phyloP scores from a whole-genome alignment of 805 yeast genomes.

The Metschnikowia lochheadii region DNA sequence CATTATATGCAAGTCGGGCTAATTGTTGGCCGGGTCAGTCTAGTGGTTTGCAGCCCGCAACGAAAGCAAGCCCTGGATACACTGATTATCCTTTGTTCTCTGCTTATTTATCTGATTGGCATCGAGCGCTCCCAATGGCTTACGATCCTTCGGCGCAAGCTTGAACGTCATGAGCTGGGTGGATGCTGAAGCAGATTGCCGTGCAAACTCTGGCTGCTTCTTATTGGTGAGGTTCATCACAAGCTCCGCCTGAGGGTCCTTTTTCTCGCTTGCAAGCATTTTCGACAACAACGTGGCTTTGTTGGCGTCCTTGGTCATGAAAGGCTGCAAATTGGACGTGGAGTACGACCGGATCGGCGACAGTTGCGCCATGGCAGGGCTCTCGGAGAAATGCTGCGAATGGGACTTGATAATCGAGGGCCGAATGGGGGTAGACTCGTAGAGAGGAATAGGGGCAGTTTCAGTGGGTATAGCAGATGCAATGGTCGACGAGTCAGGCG shows the following conservation, averaged over 20 bases:
- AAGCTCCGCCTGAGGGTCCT: constrained; percentile 7
- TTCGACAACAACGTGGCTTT: constrained; percentile 8
- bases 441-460: constrained; percentile 4
- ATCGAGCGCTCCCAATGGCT: constrained; percentile 15
- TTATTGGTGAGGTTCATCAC: constrained; percentile 18
- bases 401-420: constrained; percentile 13
- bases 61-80: constrained; percentile 17
- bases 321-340: constrained; percentile 10
- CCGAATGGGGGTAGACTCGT: constrained; percentile 14
- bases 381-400: constrained; percentile 7
- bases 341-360: constrained; percentile 14
- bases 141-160: constrained; percentile 15
- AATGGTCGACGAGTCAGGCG: constrained; percentile 22
- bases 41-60: constrained; percentile 14
- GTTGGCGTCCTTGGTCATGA: constrained; percentile 1
- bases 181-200: constrained; percentile 13
- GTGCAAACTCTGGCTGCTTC: constrained; percentile 18
- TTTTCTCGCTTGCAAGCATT: constrained; percentile 10
- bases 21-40: too few species aligned
- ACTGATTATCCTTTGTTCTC: constrained; percentile 16
- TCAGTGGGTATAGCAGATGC: constrained; percentile 3
- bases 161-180: constrained; percentile 17
- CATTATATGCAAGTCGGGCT: too few species aligned
- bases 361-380: constrained; percentile 15
- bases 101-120: constrained; percentile 8